phyloP scores from a whole-genome alignment of 805 yeast species.

The Sugiyamaella chiloensis region DNA sequence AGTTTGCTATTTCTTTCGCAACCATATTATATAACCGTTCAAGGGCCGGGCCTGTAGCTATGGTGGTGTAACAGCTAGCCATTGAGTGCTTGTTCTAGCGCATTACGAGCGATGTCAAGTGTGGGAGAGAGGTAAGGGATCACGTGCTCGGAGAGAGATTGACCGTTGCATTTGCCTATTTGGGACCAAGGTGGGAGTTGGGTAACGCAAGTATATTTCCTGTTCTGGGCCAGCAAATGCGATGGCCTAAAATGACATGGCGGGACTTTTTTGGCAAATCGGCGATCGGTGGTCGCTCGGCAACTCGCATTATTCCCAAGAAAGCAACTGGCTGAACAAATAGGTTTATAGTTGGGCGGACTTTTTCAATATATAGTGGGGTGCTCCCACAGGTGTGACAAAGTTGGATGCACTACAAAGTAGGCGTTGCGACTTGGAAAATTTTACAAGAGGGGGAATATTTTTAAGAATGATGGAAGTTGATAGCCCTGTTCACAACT shows the following conservation, averaged over 20 bases:
- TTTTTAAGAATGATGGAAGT: slow-evolving; percentile 10
- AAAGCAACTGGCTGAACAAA: neutral
- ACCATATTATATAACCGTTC: no score
- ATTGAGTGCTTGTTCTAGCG: no score
- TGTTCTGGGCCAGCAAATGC: neutral
- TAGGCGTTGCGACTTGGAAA: no score
- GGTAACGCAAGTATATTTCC: slow-evolving; percentile 1
- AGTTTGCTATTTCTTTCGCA: no score
- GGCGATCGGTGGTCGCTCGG: slow-evolving; percentile 6
- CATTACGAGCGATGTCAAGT: no score
- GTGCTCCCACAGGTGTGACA: no score
- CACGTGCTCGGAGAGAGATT: no score
- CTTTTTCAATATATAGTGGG: no score
- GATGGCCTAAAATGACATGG: slow-evolving; percentile 5
- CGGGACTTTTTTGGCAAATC: neutral
- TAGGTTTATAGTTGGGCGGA: slow-evolving; percentile 5
- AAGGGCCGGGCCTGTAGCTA: no score
- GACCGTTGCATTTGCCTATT: neutral
- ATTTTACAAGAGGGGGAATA: no score
- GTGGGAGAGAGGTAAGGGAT: neutral
- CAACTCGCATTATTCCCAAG: neutral
- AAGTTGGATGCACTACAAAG: no score
- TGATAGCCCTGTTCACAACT: slow-evolving; percentile 1
- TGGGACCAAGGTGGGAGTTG: neutral
- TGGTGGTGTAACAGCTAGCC: no score